Percentiles rank a stretch among this genome's conserved stretches.
These are phyloP conservation scores for Gaillardinia entomophila DNA, from an alignment of 805 yeast species.

Conservation along the genomic window DNA sequence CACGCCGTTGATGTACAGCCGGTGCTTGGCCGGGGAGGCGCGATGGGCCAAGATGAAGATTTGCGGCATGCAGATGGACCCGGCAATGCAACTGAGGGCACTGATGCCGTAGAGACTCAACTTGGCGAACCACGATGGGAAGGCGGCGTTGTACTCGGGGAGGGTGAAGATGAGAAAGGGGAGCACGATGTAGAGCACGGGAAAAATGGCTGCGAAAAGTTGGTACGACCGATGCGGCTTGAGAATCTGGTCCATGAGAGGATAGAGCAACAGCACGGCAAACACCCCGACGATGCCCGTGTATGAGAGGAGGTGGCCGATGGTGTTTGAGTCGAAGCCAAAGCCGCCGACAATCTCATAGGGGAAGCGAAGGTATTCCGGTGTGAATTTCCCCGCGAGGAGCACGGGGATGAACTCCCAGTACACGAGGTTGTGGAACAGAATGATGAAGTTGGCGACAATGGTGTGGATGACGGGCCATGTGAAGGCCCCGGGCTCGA, in stretches of 20 bases:
- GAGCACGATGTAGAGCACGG: constrained; percentile 37
- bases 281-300: constrained; percentile 52
- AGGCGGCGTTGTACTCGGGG: constrained; percentile 22
- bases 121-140: constrained; percentile 13
- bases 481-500: constrained; percentile 17
- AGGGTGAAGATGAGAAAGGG: constrained; percentile 46
- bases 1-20: constrained; percentile 58
- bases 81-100: constrained; percentile 24
- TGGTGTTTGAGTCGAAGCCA: constrained; percentile 39
- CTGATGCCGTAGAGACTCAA: constrained; percentile 20
- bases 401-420: constrained; percentile 54
- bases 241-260: constrained; percentile 43
- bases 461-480: constrained; percentile 25
- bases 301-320: constrained; percentile 45
- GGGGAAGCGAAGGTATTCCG: constrained; percentile 38
- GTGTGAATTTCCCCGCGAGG: constrained; percentile 32
- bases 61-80: constrained; percentile 49
- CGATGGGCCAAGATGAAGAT: constrained; percentile 49
- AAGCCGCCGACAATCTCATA: constrained; percentile 47
- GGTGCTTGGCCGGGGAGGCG: constrained; percentile 46
- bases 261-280: constrained; percentile 45
- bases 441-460: constrained; percentile 33
- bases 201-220: constrained; percentile 33
- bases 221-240: constrained; percentile 43
- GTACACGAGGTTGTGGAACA: constrained; percentile 44